A percentile compares a stretch with the other conserved stretches of the same genome.
These are phyloP conservation scores for Yamadazyma phyllophila DNA, from an alignment of 805 yeast genomes.

Conservation along the genomic window DNA sequence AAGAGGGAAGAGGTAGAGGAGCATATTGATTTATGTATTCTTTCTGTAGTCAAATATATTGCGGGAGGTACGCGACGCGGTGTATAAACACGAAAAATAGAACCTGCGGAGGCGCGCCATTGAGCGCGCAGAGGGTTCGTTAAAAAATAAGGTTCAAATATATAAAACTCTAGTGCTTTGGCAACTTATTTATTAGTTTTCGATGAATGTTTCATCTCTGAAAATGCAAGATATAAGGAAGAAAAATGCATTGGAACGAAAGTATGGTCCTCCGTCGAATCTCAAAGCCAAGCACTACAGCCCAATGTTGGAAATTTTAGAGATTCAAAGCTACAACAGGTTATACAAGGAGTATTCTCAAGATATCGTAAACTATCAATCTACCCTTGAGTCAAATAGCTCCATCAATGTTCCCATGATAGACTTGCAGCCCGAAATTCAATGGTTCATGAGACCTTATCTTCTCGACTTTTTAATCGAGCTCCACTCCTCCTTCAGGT, in stretches of 20 bases:
- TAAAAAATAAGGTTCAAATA: too few relatives aligned
- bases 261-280: constrained; percentile 25
- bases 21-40: constrained; percentile 41
- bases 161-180: too few relatives aligned
- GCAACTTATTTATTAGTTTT: too few relatives aligned
- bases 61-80: too few relatives aligned
- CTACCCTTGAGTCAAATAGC: constrained; percentile 24
- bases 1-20: constrained; percentile 42
- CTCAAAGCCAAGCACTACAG: constrained; percentile 36
- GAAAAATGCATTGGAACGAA: too few relatives aligned
- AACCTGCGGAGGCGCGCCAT: too few relatives aligned
- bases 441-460: constrained; percentile 49
- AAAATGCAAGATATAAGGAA: too few relatives aligned
- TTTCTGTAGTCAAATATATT: too few relatives aligned
- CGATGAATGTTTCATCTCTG: too few relatives aligned
- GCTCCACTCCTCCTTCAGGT: constrained; percentile 39
- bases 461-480: constrained; percentile 44
- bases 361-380: too few relatives aligned
- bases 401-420: constrained; percentile 52
- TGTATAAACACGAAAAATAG: too few relatives aligned
- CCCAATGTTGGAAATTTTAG: constrained; percentile 46
- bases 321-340: constrained; percentile 43
- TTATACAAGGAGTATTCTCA: constrained; percentile 42
- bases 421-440: constrained; percentile 46
- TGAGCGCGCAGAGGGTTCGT: too few relatives aligned